Conservation (phyloP, 768 basidiomycete species). For the Mycena vulgaris region DNA sequence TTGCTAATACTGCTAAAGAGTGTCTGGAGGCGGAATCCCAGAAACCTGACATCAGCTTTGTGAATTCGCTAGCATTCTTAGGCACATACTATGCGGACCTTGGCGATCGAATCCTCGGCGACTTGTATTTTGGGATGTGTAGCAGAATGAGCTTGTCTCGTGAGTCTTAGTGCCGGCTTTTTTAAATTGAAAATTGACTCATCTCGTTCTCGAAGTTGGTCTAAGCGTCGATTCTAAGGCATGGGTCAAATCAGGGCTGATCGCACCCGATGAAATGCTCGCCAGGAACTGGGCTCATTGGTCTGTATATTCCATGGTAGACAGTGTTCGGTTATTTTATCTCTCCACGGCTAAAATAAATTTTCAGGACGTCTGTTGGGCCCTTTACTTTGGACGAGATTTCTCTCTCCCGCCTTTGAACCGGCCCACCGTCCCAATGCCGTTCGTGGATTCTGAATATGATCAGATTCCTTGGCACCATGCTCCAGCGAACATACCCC, state of each 20-base stretch:
- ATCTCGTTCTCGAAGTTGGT: conserved; percentile 48
- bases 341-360: background rate
- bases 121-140: conserved; percentile 39
- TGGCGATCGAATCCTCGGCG: conserved; percentile 37
- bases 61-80: conserved; percentile 41
- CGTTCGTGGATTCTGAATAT: conserved; percentile 51
- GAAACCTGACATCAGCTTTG: conserved; percentile 39
- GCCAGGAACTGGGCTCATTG: conserved; percentile 61
- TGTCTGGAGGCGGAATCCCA: conserved; percentile 36
- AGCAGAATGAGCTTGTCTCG: conserved; percentile 26
- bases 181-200: background rate
- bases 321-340: background rate
- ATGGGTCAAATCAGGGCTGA: conserved; percentile 56
- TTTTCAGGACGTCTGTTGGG: conserved; percentile 58
- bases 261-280: conserved; percentile 52
- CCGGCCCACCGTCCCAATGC: conserved; percentile 47
- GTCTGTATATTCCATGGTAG: conserved; percentile 52
- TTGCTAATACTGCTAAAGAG: conserved; percentile 33
- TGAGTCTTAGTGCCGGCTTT: background rate
- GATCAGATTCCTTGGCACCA: conserved; percentile 51
- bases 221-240: conserved; percentile 55
- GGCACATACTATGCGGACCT: conserved; percentile 39
- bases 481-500: conserved; percentile 46
- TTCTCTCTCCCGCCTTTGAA: conserved; percentile 47
- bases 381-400: conserved; percentile 60